phyloP scores from a whole-genome alignment of 225 moss, liverwort and hornwort genomes.

The Takakia lepidozioides region DNA sequence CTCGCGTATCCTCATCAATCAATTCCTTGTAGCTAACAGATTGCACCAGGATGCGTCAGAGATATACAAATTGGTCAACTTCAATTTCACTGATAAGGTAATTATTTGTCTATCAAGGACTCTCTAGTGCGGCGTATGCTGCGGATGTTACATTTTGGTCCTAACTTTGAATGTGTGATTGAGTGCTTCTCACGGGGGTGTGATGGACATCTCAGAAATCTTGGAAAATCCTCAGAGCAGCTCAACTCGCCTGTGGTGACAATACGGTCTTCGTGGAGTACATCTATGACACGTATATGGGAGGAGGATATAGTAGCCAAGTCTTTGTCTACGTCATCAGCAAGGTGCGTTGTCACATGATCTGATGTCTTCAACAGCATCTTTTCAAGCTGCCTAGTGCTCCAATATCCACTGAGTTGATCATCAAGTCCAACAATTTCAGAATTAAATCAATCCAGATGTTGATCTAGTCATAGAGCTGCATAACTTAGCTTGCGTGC shows the following conservation, averaged over 20 bases:
- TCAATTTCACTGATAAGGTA: slow-evolving; percentile 10
- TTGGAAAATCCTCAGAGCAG: slow-evolving; percentile 4
- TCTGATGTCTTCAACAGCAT: too few species aligned
- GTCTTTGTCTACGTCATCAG: slow-evolving; percentile 3
- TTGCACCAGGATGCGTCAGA: not conserved
- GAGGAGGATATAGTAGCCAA: too few species aligned
- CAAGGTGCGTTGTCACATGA: slow-evolving; percentile 5
- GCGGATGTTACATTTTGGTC: too few species aligned
- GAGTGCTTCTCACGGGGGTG: too few species aligned
- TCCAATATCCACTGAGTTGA: too few species aligned
- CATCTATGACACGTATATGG: slow-evolving; percentile 7
- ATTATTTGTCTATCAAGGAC: slow-evolving; percentile 1
- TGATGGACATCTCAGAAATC: slow-evolving; percentile 5
- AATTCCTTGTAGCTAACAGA: slow-evolving; percentile 1
- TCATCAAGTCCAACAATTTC: too few species aligned
- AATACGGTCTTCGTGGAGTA: slow-evolving; percentile 20
- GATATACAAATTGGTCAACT: slow-evolving; percentile 6
- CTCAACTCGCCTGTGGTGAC: slow-evolving; percentile 13
- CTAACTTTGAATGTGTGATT: too few species aligned
- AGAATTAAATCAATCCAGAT: too few species aligned
- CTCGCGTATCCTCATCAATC: slow-evolving; percentile 16
- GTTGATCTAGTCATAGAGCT: too few species aligned
- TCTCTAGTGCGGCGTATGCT: too few species aligned
- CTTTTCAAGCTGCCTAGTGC: too few species aligned
- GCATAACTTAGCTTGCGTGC: not conserved